These are phyloP conservation scores for Moricandia moricandioides DNA, from an alignment of 345 rosid species.

Conservation along the genomic window DNA sequence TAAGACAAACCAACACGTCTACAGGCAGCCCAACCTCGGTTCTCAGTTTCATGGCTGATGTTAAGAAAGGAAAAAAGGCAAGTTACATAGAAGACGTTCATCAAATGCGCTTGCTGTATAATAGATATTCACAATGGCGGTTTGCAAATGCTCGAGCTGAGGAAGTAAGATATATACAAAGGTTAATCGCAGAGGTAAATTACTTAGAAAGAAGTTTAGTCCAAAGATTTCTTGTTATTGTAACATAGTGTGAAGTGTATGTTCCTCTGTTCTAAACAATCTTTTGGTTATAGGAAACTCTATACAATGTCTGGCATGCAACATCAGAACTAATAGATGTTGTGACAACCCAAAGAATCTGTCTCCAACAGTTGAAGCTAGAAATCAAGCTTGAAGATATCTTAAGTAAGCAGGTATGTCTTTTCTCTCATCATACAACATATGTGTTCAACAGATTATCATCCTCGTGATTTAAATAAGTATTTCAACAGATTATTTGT, in stretches of 20 bases:
- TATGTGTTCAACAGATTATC: neutral
- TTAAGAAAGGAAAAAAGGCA: conserved; percentile 66
- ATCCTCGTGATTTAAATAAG: conserved; percentile 13
- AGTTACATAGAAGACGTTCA: conserved; percentile 79
- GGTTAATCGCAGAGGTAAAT: conserved; percentile 70
- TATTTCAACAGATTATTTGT: conserved; percentile 53
- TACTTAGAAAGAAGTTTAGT: neutral
- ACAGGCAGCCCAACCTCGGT: conserved; percentile 56
- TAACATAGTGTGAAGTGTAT: neutral
- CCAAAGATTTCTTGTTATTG: neutral
- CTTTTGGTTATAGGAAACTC: conserved; percentile 60
- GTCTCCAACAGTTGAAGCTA: conserved; percentile 61
- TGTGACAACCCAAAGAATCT: conserved; percentile 53
- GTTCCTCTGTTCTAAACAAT: conserved; percentile 11
- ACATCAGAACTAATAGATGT: conserved; percentile 61
- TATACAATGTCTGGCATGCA: conserved; percentile 65
- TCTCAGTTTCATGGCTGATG: conserved; percentile 79
- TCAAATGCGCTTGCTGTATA: conserved; percentile 74
- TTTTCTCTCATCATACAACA: conserved; percentile 2
- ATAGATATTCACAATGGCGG: conserved; percentile 84
- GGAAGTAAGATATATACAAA: conserved; percentile 58
- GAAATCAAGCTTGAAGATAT: conserved; percentile 66
- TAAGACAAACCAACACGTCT: conserved; percentile 50
- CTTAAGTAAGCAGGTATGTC: conserved; percentile 65
- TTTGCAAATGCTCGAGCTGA: conserved; percentile 78